A percentile compares a stretch with the other conserved stretches of the same genome.
phyloP scores from a whole-genome alignment of 306 rosid species.

The Vicia sativa region DNA sequence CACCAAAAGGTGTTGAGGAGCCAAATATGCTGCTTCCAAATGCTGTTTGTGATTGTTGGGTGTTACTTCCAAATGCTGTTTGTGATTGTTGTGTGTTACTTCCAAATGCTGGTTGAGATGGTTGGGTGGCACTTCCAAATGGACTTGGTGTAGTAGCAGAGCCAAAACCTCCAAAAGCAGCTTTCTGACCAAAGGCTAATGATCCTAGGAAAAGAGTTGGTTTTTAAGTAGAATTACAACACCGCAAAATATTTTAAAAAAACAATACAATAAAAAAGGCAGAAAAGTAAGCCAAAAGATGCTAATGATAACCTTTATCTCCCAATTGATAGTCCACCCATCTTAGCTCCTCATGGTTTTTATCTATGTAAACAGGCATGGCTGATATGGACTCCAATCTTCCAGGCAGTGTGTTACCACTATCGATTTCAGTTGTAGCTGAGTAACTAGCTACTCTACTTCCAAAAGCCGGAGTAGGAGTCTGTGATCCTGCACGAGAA shows the following conservation, averaged over 20 bases:
- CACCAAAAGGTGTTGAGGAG: conserved; percentile 82
- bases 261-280: not conserved
- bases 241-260: not conserved
- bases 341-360: no score
- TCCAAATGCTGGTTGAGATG: conserved; percentile 87
- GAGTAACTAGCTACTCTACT: conserved; percentile 15
- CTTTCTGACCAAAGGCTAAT: conserved; percentile 83
- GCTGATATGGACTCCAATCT: no score
- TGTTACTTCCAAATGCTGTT: conserved; percentile 81
- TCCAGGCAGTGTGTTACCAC: no score
- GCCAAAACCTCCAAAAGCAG: conserved; percentile 83
- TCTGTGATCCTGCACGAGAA: conserved; percentile 61
- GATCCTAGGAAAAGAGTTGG: conserved; percentile 53
- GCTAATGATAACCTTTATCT: conserved; percentile 10
- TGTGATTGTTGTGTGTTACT: conserved; percentile 71
- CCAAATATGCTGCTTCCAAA: conserved; percentile 89
- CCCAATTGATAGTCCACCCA: no score
- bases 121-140: conserved; percentile 71
- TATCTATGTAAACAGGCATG: no score
- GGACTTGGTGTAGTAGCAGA: conserved; percentile 75
- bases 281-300: conserved; percentile 10
- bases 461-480: conserved; percentile 62
- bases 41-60: conserved; percentile 63
- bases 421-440: no score
- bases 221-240: conserved; percentile 39